Evolutionary conservation across 2,329 filamentous ascomycete species (phyloP).

Genomic region (Colletotrichum chrysophilum): DNA sequence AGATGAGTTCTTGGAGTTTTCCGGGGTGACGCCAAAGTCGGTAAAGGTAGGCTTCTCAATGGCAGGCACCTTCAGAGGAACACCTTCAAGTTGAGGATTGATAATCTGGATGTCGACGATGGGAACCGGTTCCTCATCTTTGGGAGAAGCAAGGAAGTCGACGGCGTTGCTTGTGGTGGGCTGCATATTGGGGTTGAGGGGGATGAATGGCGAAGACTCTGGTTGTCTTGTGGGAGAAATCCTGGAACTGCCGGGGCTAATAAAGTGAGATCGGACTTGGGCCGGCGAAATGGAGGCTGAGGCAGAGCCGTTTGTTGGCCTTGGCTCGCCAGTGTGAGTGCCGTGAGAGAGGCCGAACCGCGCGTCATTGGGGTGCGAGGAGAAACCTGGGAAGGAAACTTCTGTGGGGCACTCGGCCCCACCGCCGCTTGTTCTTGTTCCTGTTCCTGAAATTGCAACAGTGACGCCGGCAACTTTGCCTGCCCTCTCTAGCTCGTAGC

Average conservation of each 20-base stretch:
- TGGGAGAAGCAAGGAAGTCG: slow-evolving; percentile 39
- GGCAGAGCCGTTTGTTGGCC: slow-evolving; percentile 19
- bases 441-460: slow-evolving; percentile 20
- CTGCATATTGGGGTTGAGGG: slow-evolving; percentile 52
- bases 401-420: slow-evolving; percentile 21
- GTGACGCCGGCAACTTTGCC: slow-evolving; percentile 23
- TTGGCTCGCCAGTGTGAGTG: slow-evolving; percentile 1
- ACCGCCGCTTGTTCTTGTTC: slow-evolving; percentile 10
- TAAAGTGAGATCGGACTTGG: slow-evolving; percentile 17
- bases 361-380: slow-evolving; percentile 23
- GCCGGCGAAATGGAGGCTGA: slow-evolving; percentile 24
- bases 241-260: slow-evolving; percentile 33
- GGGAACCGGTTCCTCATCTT: slow-evolving; percentile 42
- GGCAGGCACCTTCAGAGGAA: slow-evolving; percentile 59
- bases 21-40: slow-evolving; percentile 34
- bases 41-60: slow-evolving; percentile 58
- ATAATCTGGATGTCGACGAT: slow-evolving; percentile 64
- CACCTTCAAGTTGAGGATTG: slow-evolving; percentile 64
- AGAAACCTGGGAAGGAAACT: slow-evolving; percentile 27
- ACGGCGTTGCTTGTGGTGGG: slow-evolving; percentile 32
- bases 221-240: slow-evolving; percentile 39
- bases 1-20: slow-evolving; percentile 30
- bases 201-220: slow-evolving; percentile 40
- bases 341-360: slow-evolving; percentile 20
- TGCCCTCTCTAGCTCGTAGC: slow-evolving; percentile 20